Evolutionary conservation across 768 basidiomycete genomes (phyloP).

Genomic region (Lactarius hatsudake): DNA sequence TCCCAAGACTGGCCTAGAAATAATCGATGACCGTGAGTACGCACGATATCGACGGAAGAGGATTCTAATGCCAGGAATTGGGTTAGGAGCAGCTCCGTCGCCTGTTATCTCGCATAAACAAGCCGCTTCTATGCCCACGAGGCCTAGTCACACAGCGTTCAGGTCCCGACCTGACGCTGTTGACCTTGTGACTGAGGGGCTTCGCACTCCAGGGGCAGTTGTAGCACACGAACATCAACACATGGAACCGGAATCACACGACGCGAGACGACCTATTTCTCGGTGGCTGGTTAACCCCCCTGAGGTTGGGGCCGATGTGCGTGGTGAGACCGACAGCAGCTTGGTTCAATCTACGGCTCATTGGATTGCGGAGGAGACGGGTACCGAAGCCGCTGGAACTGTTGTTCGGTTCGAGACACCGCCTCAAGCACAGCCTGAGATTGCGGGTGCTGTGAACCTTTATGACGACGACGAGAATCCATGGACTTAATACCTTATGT

Average conservation of each 20-base stretch:
- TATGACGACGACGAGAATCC: constrained; percentile 53
- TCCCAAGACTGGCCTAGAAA: constrained; percentile 43
- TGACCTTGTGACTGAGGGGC: constrained; percentile 81
- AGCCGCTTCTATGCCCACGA: neutral
- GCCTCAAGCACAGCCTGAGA: constrained; percentile 42
- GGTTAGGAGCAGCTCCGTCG: constrained; percentile 25
- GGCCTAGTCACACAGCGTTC: neutral
- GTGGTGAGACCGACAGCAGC: constrained; percentile 15
- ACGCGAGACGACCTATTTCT: constrained; percentile 49
- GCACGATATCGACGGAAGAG: constrained; percentile 50
- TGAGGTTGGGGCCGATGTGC: constrained; percentile 39
- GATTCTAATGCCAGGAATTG: constrained; percentile 22
- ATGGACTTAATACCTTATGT: constrained; percentile 42
- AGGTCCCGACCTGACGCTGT: constrained; percentile 63
- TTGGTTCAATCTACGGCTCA: neutral
- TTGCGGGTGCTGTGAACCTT: constrained; percentile 29
- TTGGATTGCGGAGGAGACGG: neutral
- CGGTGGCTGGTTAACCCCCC: constrained; percentile 43
- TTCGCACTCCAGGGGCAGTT: constrained; percentile 51
- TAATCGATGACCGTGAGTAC: constrained; percentile 36
- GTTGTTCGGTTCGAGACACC: constrained; percentile 40
- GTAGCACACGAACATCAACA: constrained; percentile 52
- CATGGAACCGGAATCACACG: constrained; percentile 53
- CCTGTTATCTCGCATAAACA: constrained; percentile 14
- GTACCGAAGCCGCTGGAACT: constrained; percentile 23